Evolutionary conservation across 306 rosid species (phyloP).

Genomic region (Quercus aquifolioides): DNA sequence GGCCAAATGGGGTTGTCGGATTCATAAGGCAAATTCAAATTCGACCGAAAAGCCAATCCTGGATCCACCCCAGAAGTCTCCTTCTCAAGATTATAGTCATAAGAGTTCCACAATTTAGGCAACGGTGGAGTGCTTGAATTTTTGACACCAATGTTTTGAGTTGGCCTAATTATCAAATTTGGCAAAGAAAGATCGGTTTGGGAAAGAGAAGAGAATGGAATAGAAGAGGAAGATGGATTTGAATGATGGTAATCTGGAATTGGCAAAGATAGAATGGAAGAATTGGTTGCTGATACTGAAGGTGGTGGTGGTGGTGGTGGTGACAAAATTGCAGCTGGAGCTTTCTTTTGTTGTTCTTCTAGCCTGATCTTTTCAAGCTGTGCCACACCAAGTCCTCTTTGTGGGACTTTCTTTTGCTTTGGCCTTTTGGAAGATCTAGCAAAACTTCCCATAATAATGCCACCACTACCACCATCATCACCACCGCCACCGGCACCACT

Average conservation of each 20-base stretch:
- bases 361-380: constrained; percentile 78
- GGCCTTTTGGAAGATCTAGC: constrained; percentile 47
- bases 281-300: constrained; percentile 33
- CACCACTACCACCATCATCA: not conserved
- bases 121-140: constrained; percentile 29
- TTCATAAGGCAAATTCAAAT: constrained; percentile 35
- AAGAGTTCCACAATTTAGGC: constrained; percentile 38
- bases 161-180: constrained; percentile 30
- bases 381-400: constrained; percentile 93
- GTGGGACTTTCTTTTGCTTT: constrained; percentile 71
- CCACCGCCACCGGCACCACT: constrained; percentile 19
- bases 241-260: constrained; percentile 35
- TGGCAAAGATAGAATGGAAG: constrained; percentile 34
- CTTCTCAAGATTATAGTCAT: constrained; percentile 38
- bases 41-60: constrained; percentile 40
- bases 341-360: constrained; percentile 61
- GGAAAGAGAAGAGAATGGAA: constrained; percentile 31
- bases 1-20: constrained; percentile 38
- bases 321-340: constrained; percentile 6
- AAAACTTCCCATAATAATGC: not conserved
- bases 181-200: constrained; percentile 25
- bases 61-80: constrained; percentile 34
- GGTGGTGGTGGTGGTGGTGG: constrained; percentile 25
- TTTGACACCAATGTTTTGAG: constrained; percentile 25
- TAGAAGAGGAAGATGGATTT: constrained; percentile 31